Conservation (phyloP, 202 grass and related monocot species). For the Hordeum pubiflorum region DNA sequence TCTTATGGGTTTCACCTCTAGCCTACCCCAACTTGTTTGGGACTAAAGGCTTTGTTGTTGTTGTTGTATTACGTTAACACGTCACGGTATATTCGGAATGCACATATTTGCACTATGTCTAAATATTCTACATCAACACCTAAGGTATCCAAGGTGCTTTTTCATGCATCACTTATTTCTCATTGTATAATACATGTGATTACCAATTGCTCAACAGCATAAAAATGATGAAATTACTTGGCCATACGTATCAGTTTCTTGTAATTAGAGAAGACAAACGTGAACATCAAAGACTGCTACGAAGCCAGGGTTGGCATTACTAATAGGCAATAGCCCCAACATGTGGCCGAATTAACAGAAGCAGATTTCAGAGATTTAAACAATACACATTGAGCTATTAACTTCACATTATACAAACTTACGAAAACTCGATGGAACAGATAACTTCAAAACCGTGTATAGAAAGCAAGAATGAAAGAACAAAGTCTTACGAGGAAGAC, state of each 20-base stretch:
- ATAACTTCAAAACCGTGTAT: neutral
- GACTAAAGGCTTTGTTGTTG: too few species aligned
- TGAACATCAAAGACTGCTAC: neutral
- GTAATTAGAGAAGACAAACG: neutral
- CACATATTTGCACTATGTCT: neutral
- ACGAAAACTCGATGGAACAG: neutral
- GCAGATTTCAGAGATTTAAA: neutral
- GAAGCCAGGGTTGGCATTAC: neutral
- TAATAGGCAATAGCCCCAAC: neutral
- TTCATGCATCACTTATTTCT: neutral
- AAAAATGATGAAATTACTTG: neutral
- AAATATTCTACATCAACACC: constrained; percentile 3
- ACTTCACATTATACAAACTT: neutral
- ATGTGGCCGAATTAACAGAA: neutral
- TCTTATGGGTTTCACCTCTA: too few species aligned
- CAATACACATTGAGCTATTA: neutral
- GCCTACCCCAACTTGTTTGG: too few species aligned
- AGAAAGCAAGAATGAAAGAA: neutral
- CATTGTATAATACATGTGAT: neutral
- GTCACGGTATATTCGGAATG: neutral
- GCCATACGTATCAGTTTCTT: neutral
- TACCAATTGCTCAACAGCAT: neutral
- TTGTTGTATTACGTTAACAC: neutral
- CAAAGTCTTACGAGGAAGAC: neutral
- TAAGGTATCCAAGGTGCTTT: neutral